Evolutionary conservation across 1,284 basidiomycete species (phyloP).

Genomic region (Boletus semigastroideus): DNA sequence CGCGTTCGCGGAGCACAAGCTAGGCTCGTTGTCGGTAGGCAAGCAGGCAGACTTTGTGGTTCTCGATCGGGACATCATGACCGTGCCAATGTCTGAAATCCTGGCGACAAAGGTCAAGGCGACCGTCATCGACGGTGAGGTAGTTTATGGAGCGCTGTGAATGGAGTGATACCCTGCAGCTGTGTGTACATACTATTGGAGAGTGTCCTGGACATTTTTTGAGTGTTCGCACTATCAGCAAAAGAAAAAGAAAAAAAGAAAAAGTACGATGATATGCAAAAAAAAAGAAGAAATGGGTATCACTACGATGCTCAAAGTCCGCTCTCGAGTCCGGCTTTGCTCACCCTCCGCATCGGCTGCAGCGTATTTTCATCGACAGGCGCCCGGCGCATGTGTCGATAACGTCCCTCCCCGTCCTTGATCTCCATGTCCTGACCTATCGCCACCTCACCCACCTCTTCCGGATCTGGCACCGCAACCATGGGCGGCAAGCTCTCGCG

Average conservation of each 20-base stretch:
- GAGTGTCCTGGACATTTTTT: neutral
- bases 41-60: conserved; percentile 88
- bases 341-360: conserved; percentile 82
- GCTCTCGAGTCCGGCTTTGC: conserved; percentile 87
- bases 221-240: neutral
- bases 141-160: conserved; percentile 58
- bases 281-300: conserved; percentile 8
- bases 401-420: conserved; percentile 77
- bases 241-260: conserved; percentile 1
- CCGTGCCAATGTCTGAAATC: conserved; percentile 55
- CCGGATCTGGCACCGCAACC: conserved; percentile 35
- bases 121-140: conserved; percentile 73
- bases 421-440: conserved; percentile 82
- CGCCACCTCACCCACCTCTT: conserved; percentile 43
- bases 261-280: conserved; percentile 9
- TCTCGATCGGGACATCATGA: conserved; percentile 79
- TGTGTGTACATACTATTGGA: neutral
- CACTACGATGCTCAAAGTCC: conserved; percentile 15
- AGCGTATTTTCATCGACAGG: conserved; percentile 84
- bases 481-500: conserved; percentile 79
- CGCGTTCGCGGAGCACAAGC: conserved; percentile 69
- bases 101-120: conserved; percentile 53
- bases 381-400: conserved; percentile 78
- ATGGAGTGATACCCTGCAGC: neutral
- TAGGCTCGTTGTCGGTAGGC: conserved; percentile 69